These are phyloP conservation scores for Penicillium alfredii DNA, from an alignment of 495 filamentous ascomycete genomes.

Conservation along the genomic window DNA sequence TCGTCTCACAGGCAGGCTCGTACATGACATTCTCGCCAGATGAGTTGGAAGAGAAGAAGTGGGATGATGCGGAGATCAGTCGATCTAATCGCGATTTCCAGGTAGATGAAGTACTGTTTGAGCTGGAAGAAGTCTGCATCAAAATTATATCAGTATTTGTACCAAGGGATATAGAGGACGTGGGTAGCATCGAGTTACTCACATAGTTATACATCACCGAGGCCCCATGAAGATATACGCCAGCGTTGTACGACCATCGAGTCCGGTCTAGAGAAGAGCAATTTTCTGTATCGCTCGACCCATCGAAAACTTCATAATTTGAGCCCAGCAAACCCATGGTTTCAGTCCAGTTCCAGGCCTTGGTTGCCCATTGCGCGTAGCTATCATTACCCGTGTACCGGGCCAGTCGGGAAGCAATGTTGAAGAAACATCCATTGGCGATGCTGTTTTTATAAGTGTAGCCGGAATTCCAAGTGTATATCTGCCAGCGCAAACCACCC, in stretches of 20 bases:
- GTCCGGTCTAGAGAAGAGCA: constrained; percentile 10
- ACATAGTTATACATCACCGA: constrained; percentile 22
- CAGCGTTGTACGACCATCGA: constrained; percentile 12
- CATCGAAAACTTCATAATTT: constrained; percentile 57
- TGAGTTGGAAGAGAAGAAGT: constrained; percentile 48
- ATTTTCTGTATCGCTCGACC: constrained; percentile 45
- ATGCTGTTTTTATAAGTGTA: constrained; percentile 73
- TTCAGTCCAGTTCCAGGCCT: constrained; percentile 63
- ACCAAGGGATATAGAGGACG: too few relatives aligned
- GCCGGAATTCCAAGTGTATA: constrained; percentile 65
- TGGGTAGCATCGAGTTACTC: constrained; percentile 2
- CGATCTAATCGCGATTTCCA: constrained; percentile 50
- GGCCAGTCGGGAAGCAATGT: constrained; percentile 66
- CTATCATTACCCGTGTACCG: constrained; percentile 67
- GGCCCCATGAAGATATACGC: constrained; percentile 12
- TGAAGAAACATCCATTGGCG: constrained; percentile 70
- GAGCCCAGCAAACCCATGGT: constrained; percentile 50
- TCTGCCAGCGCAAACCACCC: constrained; percentile 76
- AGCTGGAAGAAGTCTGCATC: too few relatives aligned
- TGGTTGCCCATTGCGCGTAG: constrained; percentile 65
- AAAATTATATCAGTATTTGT: too few relatives aligned
- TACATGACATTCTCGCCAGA: constrained; percentile 37
- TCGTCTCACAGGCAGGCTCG: constrained; percentile 34
- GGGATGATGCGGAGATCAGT: constrained; percentile 45
- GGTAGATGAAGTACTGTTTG: constrained; percentile 17